Percentiles rank a stretch among this genome's conserved stretches.
phyloP scores from a whole-genome alignment of 73 alveolate genomes.

The Uronychia setigera region DNA sequence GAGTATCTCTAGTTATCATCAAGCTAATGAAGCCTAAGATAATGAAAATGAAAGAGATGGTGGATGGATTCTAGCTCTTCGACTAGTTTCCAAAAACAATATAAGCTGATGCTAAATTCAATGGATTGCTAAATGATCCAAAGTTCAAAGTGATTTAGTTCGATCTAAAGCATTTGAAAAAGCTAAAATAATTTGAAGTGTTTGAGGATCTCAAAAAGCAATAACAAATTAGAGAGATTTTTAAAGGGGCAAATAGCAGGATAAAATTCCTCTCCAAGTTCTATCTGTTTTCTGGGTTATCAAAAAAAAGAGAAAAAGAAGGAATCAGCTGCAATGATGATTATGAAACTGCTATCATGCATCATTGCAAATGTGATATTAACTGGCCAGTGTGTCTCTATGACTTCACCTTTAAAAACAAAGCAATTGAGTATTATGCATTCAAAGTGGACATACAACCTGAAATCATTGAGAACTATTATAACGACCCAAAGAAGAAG shows the following conservation, averaged over 20 bases:
- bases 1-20: constrained; percentile 30
- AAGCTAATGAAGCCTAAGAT: constrained; percentile 18
- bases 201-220: neutral
- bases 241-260: neutral
- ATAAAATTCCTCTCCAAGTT: constrained; percentile 13
- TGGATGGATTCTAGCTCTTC: neutral
- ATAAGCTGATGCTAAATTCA: neutral
- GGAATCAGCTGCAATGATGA: neutral
- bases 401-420: constrained; percentile 50
- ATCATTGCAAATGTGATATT: constrained; percentile 28
- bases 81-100: neutral
- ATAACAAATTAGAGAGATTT: neutral
- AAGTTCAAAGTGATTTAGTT: neutral
- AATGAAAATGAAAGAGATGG: neutral
- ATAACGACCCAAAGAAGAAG: constrained; percentile 1
- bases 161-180: neutral
- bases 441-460: constrained; percentile 8
- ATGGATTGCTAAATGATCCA: neutral
- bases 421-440: constrained; percentile 34
- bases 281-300: constrained; percentile 7
- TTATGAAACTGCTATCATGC: neutral
- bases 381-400: constrained; percentile 70
- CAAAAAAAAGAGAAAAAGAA: neutral
- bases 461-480: constrained; percentile 14
- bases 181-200: neutral